Evolutionary conservation across 257 asterid genomes (phyloP).

Genomic region (Nicotiana paniculata): DNA sequence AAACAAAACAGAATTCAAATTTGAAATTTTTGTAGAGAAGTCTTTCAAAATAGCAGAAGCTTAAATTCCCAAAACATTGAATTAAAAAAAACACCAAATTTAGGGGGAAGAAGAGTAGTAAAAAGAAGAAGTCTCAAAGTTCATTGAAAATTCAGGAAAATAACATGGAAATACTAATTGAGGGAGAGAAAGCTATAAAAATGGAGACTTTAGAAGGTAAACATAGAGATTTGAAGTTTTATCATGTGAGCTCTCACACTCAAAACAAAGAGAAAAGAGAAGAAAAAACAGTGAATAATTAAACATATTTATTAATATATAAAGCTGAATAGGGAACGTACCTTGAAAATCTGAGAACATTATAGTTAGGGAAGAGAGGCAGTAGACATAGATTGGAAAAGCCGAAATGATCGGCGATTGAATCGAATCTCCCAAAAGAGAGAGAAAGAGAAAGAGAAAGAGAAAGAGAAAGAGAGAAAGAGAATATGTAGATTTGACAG

Average conservation of each 20-base stretch:
- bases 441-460: conserved; percentile 14
- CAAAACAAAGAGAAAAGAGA: neutral
- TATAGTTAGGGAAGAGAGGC: conserved; percentile 19
- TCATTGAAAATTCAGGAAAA: neutral
- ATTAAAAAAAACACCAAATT: neutral
- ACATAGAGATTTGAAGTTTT: neutral
- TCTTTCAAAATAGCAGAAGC: neutral
- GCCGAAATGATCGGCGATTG: conserved; percentile 16
- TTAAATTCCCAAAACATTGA: neutral
- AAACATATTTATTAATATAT: neutral
- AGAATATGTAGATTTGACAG: conserved; percentile 55
- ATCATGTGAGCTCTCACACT: neutral
- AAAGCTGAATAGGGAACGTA: conserved; percentile 3
- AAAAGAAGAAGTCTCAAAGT: neutral
- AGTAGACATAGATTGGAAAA: conserved; percentile 26
- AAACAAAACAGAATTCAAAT: conserved; percentile 40
- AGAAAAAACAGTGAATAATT: neutral
- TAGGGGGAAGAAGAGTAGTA: neutral
- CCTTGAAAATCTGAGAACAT: conserved; percentile 34
- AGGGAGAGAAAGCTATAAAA: neutral
- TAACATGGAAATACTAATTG: neutral
- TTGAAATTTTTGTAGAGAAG: conserved; percentile 25
- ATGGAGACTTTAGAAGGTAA: neutral
- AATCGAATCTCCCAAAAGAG: conserved; percentile 11
- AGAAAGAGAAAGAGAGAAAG: conserved; percentile 17